Evolutionary conservation across 2,329 filamentous ascomycete genomes (phyloP), one percentile per base, ranked within the genome.

Genomic region (Fusarium keratoplasticum): DNA sequence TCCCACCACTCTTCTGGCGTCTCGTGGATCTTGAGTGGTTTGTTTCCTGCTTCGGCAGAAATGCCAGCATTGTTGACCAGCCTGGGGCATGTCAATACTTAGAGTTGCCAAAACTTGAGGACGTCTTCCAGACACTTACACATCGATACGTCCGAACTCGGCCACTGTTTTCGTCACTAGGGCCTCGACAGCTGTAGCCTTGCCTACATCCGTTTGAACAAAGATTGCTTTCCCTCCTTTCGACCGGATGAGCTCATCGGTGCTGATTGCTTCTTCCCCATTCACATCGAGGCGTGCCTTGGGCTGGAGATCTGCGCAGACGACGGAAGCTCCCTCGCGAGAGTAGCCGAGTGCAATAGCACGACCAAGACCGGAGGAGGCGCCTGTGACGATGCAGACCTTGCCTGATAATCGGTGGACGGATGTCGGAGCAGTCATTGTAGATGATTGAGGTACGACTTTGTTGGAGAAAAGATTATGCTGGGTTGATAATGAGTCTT

Each of bases 1-100:
- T 90, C 86, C 81, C 85, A 90, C 0, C 80, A 81, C 0, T 81
- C 78, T 40, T 88, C 86, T 0, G 80, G 71, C 5, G 84, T 84
- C 61, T 86, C 75, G 80, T 89, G 89, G 7, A 90, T 79, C 0
- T 82, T 80, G 61, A 68, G 3, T 64, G 77, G 6, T 79, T 77
- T 67, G 85, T 86, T 6, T 0, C 80, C 73, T 0, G 76, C 69
- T 44, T 78, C 76, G 1, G 76, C 38, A 0, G 73, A 82, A 1
- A 90, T 84, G 0, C 89, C 89, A 0, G 89, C 86, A 58, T 80
- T 80, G 20, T 80, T 80, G 5, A 80, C 77, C 1, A 88, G 76
- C 1, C 84, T 86, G 2, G 5, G 0, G 1, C 0, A 6, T 1
- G 16, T 76, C 5, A 68, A n/a, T 40, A 10, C 3, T 10, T 27